Conservation (phyloP, 1,139 yeast species). For the Scheffersomyces lignicola region DNA sequence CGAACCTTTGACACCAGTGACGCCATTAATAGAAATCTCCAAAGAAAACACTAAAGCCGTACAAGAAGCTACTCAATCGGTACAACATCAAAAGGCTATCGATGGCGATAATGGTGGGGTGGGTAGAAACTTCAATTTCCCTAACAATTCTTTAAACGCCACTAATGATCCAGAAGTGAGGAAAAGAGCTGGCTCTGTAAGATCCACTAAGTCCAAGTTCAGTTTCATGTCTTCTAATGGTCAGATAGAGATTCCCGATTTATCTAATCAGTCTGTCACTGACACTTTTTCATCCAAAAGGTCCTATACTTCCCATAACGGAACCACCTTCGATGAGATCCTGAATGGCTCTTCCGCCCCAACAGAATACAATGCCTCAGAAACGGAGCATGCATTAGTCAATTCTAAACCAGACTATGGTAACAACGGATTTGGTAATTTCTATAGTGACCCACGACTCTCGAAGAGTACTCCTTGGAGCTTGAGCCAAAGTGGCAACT, state of each 20-base stretch:
- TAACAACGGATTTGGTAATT: background rate
- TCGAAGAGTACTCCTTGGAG: slow-evolving; percentile 7
- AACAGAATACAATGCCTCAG: slow-evolving; percentile 17
- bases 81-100: background rate
- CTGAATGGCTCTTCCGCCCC: slow-evolving; percentile 16
- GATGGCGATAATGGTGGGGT: slow-evolving; percentile 33
- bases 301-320: slow-evolving; percentile 24
- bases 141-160: slow-evolving; percentile 32
- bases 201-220: slow-evolving; percentile 19
- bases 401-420: background rate
- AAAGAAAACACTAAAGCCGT: background rate
- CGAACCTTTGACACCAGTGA: slow-evolving; percentile 3
- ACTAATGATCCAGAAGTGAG: slow-evolving; percentile 32
- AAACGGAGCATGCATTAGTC: background rate
- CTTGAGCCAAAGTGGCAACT: slow-evolving; percentile 1
- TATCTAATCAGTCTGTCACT: slow-evolving; percentile 22
- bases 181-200: slow-evolving; percentile 15
- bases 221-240: slow-evolving; percentile 33
- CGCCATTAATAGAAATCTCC: background rate
- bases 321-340: slow-evolving; percentile 30
- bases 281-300: slow-evolving; percentile 22
- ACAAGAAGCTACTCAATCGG: background rate
- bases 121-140: slow-evolving; percentile 40
- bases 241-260: slow-evolving; percentile 47
- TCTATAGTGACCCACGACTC: slow-evolving; percentile 6